Percentiles rank a stretch among this genome's conserved stretches.
Evolutionary conservation across 2,329 filamentous ascomycete genomes (phyloP).

Genomic region (Neurospora sp.): DNA sequence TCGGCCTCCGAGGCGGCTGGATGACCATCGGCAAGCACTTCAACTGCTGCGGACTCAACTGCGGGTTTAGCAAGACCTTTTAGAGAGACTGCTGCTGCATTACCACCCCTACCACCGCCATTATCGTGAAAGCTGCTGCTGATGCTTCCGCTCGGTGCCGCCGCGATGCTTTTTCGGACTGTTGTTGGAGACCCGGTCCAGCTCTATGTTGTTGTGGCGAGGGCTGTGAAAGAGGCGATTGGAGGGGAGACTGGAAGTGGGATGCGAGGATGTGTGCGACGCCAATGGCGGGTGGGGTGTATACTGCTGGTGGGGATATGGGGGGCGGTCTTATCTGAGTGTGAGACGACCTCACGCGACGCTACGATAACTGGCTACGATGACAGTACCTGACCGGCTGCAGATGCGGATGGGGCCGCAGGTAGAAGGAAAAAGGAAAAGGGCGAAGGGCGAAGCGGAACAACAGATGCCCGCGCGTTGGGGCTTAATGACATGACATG

Average conservation of each 20-base stretch:
- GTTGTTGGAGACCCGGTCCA: neutral
- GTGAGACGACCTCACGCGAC: too few species aligned
- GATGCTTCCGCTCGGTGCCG: too few species aligned
- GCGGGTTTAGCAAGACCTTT: neutral
- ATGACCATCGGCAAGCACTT: neutral
- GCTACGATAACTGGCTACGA: too few species aligned
- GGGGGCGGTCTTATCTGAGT: too few species aligned
- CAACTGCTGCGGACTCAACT: neutral
- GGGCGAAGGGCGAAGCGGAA: too few species aligned
- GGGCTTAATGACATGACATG: too few species aligned
- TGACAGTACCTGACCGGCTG: too few species aligned
- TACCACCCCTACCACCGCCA: too few species aligned
- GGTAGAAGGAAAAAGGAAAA: too few species aligned
- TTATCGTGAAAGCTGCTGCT: too few species aligned
- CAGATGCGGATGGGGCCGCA: too few species aligned
- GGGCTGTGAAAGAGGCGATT: neutral
- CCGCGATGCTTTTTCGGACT: constrained; percentile 2
- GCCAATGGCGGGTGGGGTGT: neutral
- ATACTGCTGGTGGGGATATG: neutral
- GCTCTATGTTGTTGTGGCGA: neutral
- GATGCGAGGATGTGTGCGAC: neutral
- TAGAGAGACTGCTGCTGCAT: neutral
- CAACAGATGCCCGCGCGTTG: too few species aligned
- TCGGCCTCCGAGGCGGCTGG: neutral
- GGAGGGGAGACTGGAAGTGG: neutral